phyloP scores from a whole-genome alignment of 2,329 filamentous ascomycete genomes.

The Fusarium buxicola region DNA sequence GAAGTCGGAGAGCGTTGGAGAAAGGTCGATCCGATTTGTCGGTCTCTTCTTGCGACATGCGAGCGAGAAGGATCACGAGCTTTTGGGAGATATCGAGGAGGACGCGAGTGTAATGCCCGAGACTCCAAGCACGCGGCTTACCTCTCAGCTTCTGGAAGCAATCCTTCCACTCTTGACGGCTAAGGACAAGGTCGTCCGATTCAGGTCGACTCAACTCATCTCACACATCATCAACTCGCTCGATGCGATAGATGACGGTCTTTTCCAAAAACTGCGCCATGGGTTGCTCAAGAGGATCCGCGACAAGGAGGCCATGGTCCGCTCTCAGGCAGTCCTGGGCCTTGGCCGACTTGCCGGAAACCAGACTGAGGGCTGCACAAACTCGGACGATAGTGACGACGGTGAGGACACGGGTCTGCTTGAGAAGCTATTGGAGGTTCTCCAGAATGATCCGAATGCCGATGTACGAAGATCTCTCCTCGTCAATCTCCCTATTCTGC shows the following conservation, averaged over 20 bases:
- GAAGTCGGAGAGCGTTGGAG: constrained; percentile 90
- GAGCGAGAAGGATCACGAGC: constrained; percentile 76
- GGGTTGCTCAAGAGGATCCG: constrained; percentile 86
- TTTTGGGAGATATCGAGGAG: constrained; percentile 72
- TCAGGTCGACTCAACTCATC: constrained; percentile 88
- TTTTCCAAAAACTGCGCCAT: constrained; percentile 85
- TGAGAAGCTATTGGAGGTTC: constrained; percentile 84
- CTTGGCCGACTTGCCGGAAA: constrained; percentile 87
- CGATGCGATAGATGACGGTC: constrained; percentile 89
- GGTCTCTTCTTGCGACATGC: constrained; percentile 85
- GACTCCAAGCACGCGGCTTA: constrained; percentile 85
- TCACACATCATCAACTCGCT: constrained; percentile 93
- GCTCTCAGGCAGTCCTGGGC: constrained; percentile 91
- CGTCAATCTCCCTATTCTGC: constrained; percentile 88
- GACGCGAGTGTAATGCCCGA: constrained; percentile 80
- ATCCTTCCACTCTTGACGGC: constrained; percentile 81
- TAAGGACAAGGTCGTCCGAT: constrained; percentile 94
- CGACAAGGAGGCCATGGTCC: constrained; percentile 93
- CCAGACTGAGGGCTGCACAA: constrained; percentile 75
- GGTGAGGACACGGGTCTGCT: constrained; percentile 75
- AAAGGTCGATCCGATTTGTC: constrained; percentile 86
- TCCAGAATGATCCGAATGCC: constrained; percentile 94
- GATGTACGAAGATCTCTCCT: constrained; percentile 91
- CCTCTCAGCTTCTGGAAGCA: constrained; percentile 76
- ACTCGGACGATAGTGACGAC: constrained; percentile 78